Base-by-base conservation (phyloP, 2,329 filamentous ascomycete genomes). In the Chaetomium sp. region DNA sequence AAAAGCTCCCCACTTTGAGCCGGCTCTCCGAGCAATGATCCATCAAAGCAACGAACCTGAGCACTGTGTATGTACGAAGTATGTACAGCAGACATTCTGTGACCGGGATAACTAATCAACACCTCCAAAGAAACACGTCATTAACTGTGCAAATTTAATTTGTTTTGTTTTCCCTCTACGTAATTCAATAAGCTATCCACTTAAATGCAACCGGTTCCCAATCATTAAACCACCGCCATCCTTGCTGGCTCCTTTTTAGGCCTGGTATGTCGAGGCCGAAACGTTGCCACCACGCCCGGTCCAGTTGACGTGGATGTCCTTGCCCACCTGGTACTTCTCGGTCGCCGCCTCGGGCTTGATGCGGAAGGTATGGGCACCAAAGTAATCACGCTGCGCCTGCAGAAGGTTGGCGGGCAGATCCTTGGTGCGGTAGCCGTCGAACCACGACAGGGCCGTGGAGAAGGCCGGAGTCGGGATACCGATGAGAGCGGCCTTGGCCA, bases 221-320 rank as follows among this genome's bases (percentile, higher is more conserved):
- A 55, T 55, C 58, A 40, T 60, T 48, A 53, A 49, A 40, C 55
- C 36, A 53, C 46, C 38, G 8, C 14, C 38, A n/a, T 1, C 19
- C 35, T 12, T 34, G n/a, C 12, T n/a, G 36, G 40, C 42, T 36
- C 27, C 50, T 49, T 59, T 63, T 81, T 95, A 97, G 80, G 89
- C 94, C 78, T 91, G 88, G 83, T 99, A 99, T 66, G 91, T 97
- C 52, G 91, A 96, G 68, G 94, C 94, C 67, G 91, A 96, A 64
- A 99, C 88, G 72, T 97, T 94, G 71, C 94, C 94, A 72, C 94
- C 94, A 73, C 94, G 88, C 69, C 94, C 94, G 67, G 94, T 99
- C 94, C 94, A 99, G 89, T 99, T 99, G 75, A 97, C 91, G 84
- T 99, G 94, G 72, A 92, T 94, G 74, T 97, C 85, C 78, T 91